Base-by-base conservation (phyloP, 2,329 filamentous ascomycete species). In the Diaporthe longicolla region DNA sequence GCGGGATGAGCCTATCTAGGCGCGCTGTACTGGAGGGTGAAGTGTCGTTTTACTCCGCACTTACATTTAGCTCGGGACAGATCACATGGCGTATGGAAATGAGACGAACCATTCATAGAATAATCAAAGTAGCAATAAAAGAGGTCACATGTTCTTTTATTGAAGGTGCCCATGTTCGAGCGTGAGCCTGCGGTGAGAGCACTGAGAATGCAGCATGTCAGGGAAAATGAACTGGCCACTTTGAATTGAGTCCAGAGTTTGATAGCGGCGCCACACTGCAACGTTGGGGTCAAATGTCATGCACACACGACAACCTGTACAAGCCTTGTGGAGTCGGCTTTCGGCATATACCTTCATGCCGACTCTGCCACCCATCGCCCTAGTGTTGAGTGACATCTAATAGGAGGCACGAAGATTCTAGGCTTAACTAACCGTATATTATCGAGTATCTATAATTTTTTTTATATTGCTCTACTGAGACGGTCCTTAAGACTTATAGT, bases 1-100 rank as follows among this genome's bases (percentile, higher is more conserved):
- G 19, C 85, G 93, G 59, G 93, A 94, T 77, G 93, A 94, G 84
- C 93, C 93, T 15, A 93, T 94, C 75, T 94, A 77, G 80, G 32
- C 21, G 29, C 43, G 45, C 17, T 37, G 9, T 29, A 15, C 9
- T 17, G 45, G 19, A 13, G 13, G 11, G 24, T 17, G 19, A 19
- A 13, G 61, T 21, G 21, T n/a, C 13, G 45, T 50, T n/a, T 10
- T n/a, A 50, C 21, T 9, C 11, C 26, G 2, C 3, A 50, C 15
- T 15, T 8, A 21, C 19, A 8, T 48, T 48, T 15, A 17, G 29
- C 11, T 8, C 13, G 19, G 29, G n/a, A 35, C n/a, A 24, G 13
- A 37, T n/a, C 29, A 52, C 48, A 52, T 11, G 45, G 35, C 21
- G 9, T 19, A 50, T 52, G 29, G 61, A 37, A 66, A 50, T 29